Evolutionary conservation across 768 basidiomycete genomes (phyloP).

Genomic region (Podaxis sp.): DNA sequence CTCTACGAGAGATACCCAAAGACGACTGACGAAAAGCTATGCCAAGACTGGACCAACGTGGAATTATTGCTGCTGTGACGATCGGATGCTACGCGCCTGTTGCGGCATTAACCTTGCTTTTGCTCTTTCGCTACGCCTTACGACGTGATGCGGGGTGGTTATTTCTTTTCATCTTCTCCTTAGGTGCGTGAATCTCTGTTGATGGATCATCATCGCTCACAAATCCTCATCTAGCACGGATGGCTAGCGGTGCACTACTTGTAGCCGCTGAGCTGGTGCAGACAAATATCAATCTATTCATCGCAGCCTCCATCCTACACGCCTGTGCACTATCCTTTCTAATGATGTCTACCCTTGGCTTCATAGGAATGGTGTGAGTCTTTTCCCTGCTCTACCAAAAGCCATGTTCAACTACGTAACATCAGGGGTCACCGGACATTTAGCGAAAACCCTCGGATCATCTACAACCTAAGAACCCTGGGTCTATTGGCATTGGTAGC

Average conservation of each 20-base stretch:
- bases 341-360: conserved; percentile 43
- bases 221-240: conserved; percentile 43
- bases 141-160: conserved; percentile 65
- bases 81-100: conserved; percentile 63
- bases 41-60: conserved; percentile 42
- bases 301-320: conserved; percentile 53
- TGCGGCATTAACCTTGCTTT: conserved; percentile 40
- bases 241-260: conserved; percentile 55
- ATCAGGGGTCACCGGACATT: conserved; percentile 50
- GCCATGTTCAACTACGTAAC: conserved; percentile 1
- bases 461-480: conserved; percentile 34
- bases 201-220: neutral
- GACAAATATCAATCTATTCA: conserved; percentile 43
- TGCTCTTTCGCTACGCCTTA: conserved; percentile 56
- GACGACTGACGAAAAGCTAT: conserved; percentile 29
- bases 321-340: conserved; percentile 41
- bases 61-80: conserved; percentile 58
- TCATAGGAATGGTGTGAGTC: conserved; percentile 51
- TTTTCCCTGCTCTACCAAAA: conserved; percentile 14
- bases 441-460: conserved; percentile 47
- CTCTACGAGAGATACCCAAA: neutral
- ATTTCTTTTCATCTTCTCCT: conserved; percentile 61
- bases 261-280: conserved; percentile 50
- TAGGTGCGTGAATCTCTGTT: conserved; percentile 38
- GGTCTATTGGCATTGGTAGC: conserved; percentile 39